Percentiles rank a stretch among this genome's conserved stretches.
These are phyloP conservation scores for Dioscorea alata DNA, from an alignment of 106 monocot species.

Conservation along the genomic window DNA sequence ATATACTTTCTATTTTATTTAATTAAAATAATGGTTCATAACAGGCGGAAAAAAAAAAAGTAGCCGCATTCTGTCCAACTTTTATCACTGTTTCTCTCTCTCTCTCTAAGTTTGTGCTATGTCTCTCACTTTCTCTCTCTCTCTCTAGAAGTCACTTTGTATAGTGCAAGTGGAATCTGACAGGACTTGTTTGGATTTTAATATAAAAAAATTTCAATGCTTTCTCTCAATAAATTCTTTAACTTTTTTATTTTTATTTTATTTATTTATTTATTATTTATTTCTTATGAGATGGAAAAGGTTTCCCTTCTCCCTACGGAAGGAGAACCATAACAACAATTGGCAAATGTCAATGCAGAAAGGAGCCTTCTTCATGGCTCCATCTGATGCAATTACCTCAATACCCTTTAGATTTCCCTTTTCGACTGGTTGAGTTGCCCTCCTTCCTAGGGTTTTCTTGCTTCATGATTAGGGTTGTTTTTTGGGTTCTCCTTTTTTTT, in stretches of 20 bases:
- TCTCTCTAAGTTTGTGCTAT: too few relatives aligned
- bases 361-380: not conserved
- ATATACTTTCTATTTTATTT: not conserved
- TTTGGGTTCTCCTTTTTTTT: too few relatives aligned
- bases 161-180: slow-evolving; percentile 1
- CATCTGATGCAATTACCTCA: too few relatives aligned
- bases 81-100: not conserved
- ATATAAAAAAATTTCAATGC: too few relatives aligned
- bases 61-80: not conserved
- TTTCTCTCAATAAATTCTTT: too few relatives aligned
- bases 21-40: not conserved
- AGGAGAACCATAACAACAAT: not conserved
- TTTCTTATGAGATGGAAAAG: not conserved
- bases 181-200: not conserved
- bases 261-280: not conserved
- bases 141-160: not conserved
- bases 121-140: not conserved
- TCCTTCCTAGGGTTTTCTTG: too few relatives aligned
- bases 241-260: not conserved
- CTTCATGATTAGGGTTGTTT: too few relatives aligned
- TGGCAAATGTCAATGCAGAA: slow-evolving; percentile 1
- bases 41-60: not conserved
- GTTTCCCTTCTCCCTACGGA: slow-evolving; percentile 15
- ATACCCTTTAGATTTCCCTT: too few relatives aligned
- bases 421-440: too few relatives aligned